phyloP scores from a whole-genome alignment of 768 basidiomycete species.

The Strobilomyces dryophilus region DNA sequence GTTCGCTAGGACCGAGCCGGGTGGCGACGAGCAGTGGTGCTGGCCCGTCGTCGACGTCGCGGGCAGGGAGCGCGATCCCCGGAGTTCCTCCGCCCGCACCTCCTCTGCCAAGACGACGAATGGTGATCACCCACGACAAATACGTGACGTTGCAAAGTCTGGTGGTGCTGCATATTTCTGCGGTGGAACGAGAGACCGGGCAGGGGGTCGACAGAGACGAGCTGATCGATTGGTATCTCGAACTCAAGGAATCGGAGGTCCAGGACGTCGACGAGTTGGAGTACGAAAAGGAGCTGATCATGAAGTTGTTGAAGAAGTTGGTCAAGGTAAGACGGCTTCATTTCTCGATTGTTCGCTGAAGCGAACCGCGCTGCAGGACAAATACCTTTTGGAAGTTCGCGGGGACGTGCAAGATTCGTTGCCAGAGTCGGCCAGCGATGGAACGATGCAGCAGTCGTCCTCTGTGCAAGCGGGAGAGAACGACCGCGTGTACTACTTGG shows the following conservation, averaged over 20 bases:
- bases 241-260: conserved; percentile 79
- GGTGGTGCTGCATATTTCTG: conserved; percentile 76
- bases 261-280: conserved; percentile 84
- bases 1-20: conserved; percentile 38
- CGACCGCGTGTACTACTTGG: conserved; percentile 80
- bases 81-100: conserved; percentile 33
- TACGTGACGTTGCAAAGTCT: conserved; percentile 88
- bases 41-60: conserved; percentile 32
- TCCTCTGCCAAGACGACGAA: conserved; percentile 61
- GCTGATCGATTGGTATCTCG: conserved; percentile 95
- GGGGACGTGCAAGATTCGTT: conserved; percentile 83
- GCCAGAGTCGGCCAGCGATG: conserved; percentile 57
- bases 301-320: conserved; percentile 83
- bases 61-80: conserved; percentile 24
- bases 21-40: conserved; percentile 34
- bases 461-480: conserved; percentile 51
- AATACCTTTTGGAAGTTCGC: conserved; percentile 76
- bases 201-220: conserved; percentile 84
- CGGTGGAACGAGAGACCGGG: conserved; percentile 71
- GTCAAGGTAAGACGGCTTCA: conserved; percentile 62
- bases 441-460: conserved; percentile 43
- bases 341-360: neutral
- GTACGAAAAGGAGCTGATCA: conserved; percentile 84
- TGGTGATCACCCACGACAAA: conserved; percentile 95
- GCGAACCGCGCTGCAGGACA: conserved; percentile 50